Evolutionary conservation across 2,329 filamentous ascomycete species (phyloP).

Genomic region (Colletotrichum lupini): DNA sequence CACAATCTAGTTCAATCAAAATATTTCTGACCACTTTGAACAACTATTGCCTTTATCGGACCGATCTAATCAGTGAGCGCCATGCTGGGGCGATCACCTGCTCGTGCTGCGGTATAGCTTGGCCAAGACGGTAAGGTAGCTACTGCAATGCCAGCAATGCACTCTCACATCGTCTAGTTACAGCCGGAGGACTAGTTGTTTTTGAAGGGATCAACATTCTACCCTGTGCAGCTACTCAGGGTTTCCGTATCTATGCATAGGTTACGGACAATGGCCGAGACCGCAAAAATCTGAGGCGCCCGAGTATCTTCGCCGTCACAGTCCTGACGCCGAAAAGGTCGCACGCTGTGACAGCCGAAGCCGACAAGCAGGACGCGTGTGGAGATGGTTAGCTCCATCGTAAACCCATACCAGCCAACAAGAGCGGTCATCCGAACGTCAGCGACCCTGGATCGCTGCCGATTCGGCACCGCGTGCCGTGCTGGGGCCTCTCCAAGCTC

Average conservation of each 20-base stretch:
- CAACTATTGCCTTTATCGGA: neutral
- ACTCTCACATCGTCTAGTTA: neutral
- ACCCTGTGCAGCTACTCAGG: neutral
- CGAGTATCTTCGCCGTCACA: neutral
- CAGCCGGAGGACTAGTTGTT: neutral
- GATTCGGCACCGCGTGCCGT: conserved; percentile 4
- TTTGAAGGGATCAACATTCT: neutral
- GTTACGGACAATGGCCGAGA: neutral
- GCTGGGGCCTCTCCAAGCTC: neutral
- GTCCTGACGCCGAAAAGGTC: neutral
- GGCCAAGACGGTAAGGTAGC: neutral
- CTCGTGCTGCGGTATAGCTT: neutral
- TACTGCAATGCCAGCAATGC: neutral
- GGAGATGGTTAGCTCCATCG: neutral
- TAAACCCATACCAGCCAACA: neutral
- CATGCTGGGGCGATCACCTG: neutral
- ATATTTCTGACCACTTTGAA: conserved; percentile 22
- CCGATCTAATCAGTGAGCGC: neutral
- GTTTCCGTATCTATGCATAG: neutral
- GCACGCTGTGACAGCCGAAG: neutral
- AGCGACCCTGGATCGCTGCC: neutral
- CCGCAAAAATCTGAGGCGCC: neutral
- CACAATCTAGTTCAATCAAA: conserved; percentile 28
- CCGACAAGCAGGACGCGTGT: neutral
- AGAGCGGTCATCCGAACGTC: conserved; percentile 1